These are phyloP conservation scores for Pholiota adiposa DNA, from an alignment of 1,284 basidiomycete genomes.

Conservation along the genomic window DNA sequence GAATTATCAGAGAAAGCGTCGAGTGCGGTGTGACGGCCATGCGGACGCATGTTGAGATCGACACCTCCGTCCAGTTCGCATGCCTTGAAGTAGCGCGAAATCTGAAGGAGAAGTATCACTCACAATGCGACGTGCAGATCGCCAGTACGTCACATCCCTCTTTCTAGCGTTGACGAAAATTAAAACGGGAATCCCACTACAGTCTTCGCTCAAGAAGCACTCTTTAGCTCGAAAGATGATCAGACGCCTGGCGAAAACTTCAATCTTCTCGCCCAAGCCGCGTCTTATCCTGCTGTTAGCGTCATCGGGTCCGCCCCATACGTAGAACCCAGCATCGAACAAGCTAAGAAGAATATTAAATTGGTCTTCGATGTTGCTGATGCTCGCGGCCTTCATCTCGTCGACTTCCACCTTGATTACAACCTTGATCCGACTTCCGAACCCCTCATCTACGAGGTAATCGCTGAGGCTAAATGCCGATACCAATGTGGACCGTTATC, in stretches of 20 bases:
- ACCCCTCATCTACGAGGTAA: conserved; percentile 60
- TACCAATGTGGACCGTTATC: neutral
- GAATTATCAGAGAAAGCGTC: conserved; percentile 58
- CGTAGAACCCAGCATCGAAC: conserved; percentile 53
- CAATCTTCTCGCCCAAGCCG: conserved; percentile 44
- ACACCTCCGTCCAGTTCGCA: conserved; percentile 49
- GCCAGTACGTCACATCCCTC: conserved; percentile 43
- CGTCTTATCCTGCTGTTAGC: conserved; percentile 40
- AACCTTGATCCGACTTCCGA: conserved; percentile 54
- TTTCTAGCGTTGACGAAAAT: conserved; percentile 5
- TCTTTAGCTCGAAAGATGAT: conserved; percentile 44
- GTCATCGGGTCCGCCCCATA: conserved; percentile 68
- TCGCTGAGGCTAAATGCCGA: conserved; percentile 33
- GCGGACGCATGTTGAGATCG: conserved; percentile 71
- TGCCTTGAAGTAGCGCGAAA: conserved; percentile 56
- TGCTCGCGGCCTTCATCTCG: conserved; percentile 40
- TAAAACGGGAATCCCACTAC: conserved; percentile 9
- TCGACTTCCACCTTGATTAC: conserved; percentile 72
- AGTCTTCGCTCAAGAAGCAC: conserved; percentile 69
- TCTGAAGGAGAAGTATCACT: conserved; percentile 48
- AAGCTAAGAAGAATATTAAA: conserved; percentile 57
- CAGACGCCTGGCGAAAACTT: conserved; percentile 47
- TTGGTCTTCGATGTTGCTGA: conserved; percentile 53
- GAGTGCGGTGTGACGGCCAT: conserved; percentile 63
- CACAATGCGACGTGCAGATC: conserved; percentile 58